A percentile compares a stretch with the other conserved stretches of the same genome.
These are phyloP conservation scores for Myxozyma vanderwaltii DNA, from an alignment of 805 yeast species.

Conservation along the genomic window DNA sequence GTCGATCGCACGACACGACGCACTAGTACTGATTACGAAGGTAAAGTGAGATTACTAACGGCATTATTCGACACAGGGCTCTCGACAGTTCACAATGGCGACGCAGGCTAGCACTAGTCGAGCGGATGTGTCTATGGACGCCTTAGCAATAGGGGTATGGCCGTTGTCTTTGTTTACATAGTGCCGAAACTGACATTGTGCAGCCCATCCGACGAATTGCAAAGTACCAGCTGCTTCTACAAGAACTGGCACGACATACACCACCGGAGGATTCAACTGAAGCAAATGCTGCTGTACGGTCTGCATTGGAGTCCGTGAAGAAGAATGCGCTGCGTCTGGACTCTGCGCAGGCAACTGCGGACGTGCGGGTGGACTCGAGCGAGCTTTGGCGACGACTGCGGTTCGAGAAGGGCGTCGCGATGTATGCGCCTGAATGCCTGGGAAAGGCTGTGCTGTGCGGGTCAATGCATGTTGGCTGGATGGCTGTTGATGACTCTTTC, in stretches of 20 bases:
- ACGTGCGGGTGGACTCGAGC: not conserved
- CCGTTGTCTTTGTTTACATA: not conserved
- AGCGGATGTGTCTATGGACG: constrained; percentile 20
- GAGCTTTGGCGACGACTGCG: constrained; percentile 26
- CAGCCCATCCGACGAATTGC: constrained; percentile 27
- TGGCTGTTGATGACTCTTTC: constrained; percentile 15
- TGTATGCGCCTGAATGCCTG: constrained; percentile 15
- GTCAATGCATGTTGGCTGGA: constrained; percentile 31
- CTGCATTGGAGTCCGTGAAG: constrained; percentile 13
- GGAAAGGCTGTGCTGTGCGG: constrained; percentile 30
- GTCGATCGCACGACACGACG: no score
- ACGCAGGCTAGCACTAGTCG: constrained; percentile 14
- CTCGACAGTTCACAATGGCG: constrained; percentile 20
- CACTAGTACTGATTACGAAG: not conserved
- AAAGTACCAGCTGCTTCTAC: constrained; percentile 23
- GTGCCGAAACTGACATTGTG: not conserved
- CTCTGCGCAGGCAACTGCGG: not conserved
- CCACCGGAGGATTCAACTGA: constrained; percentile 23
- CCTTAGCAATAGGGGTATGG: constrained; percentile 25
- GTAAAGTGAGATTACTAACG: not conserved
- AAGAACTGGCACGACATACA: constrained; percentile 19
- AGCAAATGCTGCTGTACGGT: constrained; percentile 2
- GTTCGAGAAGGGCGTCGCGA: constrained; percentile 7
- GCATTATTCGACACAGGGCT: constrained; percentile 3
- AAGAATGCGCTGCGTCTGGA: constrained; percentile 12